A percentile compares a stretch with the other conserved stretches of the same genome.
phyloP scores from a whole-genome alignment of 169 alveolate genomes.

The Cryptosporidium ryanae region DNA sequence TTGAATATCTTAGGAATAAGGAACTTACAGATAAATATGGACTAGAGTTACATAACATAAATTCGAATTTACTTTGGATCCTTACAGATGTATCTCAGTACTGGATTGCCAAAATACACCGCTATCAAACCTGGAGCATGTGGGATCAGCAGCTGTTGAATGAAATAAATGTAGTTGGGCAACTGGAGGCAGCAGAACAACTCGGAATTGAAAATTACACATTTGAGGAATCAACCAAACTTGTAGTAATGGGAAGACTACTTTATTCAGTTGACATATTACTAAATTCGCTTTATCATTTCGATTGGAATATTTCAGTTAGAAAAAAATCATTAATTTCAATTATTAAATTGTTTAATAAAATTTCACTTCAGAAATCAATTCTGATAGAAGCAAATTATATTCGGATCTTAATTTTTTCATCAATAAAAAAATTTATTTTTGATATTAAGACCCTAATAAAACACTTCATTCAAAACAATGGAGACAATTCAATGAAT shows the following conservation, averaged over 20 bases:
- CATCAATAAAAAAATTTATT: constrained; percentile 44
- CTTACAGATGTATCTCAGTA: constrained; percentile 44
- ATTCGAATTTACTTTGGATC: constrained; percentile 26
- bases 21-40: background rate
- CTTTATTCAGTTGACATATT: constrained; percentile 37
- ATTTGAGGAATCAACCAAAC: background rate
- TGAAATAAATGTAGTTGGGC: constrained; percentile 57
- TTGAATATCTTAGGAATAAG: background rate
- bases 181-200: constrained; percentile 51
- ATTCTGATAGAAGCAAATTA: background rate
- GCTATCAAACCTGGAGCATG: constrained; percentile 75
- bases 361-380: constrained; percentile 14
- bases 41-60: background rate
- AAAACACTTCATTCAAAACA: background rate
- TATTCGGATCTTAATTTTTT: constrained; percentile 14
- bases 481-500: background rate
- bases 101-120: constrained; percentile 59
- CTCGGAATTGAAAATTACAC: constrained; percentile 52
- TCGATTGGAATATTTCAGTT: constrained; percentile 61
- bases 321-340: constrained; percentile 45
- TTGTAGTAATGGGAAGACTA: constrained; percentile 25
- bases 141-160: constrained; percentile 72
- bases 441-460: constrained; percentile 7
- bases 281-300: constrained; percentile 45
- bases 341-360: constrained; percentile 22